These are phyloP conservation scores for Lotmaria passim DNA, from an alignment of 208 protist species.

Conservation along the genomic window DNA sequence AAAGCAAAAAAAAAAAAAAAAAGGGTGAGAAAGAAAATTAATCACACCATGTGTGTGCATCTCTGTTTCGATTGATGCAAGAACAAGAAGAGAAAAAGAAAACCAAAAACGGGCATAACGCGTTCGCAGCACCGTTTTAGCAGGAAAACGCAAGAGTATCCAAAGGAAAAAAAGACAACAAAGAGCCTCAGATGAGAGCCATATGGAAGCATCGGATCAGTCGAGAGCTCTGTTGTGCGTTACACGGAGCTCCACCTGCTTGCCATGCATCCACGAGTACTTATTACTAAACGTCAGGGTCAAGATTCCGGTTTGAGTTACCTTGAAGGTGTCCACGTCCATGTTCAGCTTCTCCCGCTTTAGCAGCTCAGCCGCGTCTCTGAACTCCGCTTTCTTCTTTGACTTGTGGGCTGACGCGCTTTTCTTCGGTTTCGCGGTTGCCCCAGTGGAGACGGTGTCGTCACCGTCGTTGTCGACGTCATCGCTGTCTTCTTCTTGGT, in stretches of 20 bases:
- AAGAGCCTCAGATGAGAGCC: not conserved
- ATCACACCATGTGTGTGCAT: no score
- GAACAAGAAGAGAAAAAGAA: not conserved
- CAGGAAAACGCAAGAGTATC: constrained; percentile 1
- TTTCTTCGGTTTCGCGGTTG: not conserved
- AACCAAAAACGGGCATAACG: not conserved
- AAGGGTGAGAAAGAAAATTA: no score
- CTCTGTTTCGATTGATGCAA: no score
- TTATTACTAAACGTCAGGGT: constrained; percentile 55
- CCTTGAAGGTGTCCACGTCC: constrained; percentile 40
- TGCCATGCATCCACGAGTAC: constrained; percentile 48
- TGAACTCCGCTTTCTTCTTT: not conserved
- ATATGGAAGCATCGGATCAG: no score
- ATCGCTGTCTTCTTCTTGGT: no score
- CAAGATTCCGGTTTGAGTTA: constrained; percentile 29
- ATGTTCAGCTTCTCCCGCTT: constrained; percentile 35
- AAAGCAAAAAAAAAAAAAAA: no score
- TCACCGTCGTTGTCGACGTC: not conserved
- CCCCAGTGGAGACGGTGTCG: not conserved
- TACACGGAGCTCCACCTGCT: constrained; percentile 38
- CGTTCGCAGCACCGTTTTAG: not conserved
- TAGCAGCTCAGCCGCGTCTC: not conserved
- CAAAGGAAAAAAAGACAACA: not conserved
- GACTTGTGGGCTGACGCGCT: not conserved
- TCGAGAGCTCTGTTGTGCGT: constrained; percentile 7